A percentile compares a stretch with the other conserved stretches of the same genome.
Conservation (phyloP, 1,284 basidiomycete species). For the Boletus hoseneyae region DNA sequence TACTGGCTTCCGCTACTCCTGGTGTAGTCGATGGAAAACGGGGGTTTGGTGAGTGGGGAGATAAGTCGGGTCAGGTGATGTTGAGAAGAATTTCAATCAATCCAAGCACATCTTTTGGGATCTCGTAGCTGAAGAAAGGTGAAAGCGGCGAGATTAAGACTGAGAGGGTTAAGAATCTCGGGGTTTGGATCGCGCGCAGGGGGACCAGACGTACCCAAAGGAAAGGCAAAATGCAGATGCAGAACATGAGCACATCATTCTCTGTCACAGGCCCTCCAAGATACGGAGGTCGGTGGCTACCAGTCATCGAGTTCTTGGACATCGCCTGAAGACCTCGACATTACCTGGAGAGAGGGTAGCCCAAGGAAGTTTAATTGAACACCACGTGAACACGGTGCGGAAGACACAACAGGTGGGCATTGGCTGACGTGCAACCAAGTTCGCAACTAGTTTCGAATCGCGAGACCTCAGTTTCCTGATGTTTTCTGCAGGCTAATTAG, state of each 20-base stretch:
- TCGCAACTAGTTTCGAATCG: background rate
- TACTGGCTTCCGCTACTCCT: constrained; percentile 4
- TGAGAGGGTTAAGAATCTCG: background rate
- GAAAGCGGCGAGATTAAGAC: background rate
- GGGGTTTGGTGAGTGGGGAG: background rate
- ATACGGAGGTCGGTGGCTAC: too few species aligned
- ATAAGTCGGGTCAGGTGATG: background rate
- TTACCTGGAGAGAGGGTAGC: too few species aligned
- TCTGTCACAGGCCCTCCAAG: too few species aligned
- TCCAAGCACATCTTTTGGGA: background rate
- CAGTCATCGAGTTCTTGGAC: background rate
- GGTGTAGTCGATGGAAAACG: background rate
- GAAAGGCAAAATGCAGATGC: background rate
- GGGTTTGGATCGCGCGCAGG: too few species aligned
- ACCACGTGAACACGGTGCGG: background rate
- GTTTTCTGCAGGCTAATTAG: background rate
- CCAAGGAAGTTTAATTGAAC: background rate
- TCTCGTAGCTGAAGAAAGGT: background rate
- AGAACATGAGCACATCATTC: too few species aligned
- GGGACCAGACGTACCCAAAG: constrained; percentile 4
- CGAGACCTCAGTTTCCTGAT: background rate
- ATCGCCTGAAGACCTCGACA: background rate
- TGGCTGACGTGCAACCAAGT: background rate
- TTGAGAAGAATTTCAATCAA: background rate
- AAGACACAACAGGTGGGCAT: background rate